Base-by-base conservation (phyloP, 179 eudicot species). In the Silene coronaria region DNA sequence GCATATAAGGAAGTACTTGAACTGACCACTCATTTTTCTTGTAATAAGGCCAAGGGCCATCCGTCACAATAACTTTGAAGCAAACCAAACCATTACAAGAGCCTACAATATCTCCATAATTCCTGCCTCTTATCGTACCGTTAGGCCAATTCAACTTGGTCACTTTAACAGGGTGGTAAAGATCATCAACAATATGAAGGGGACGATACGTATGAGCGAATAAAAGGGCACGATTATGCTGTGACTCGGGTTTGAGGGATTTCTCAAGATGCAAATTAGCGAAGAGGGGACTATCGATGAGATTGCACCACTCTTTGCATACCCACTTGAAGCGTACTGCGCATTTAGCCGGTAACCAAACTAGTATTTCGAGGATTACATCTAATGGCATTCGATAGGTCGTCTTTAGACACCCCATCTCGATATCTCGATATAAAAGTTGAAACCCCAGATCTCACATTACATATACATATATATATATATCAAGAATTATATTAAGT, bases 291-390 rank as follows among this genome's bases (percentile, higher is more conserved):
- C 30, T 68, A 27, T 36, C 22, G 57, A 68, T 68, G 13, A 38
- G 55, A 68, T n/a, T 36, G 30, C 8, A 68, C 57, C 72, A 68
- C 0, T 68, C 55, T 38, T 68, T 68, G 57, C 71, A 30, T 36
- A 67, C 71, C 14, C 51, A 12, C 24, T 36, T 67, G 38, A 67
- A 67, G 26, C 23, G 71, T 32, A 67, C 1, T 4, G 36, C 48
- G 5, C 51, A 26, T 6, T 36, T 32, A 14, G 36, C 48, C n/a
- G 71, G 71, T 19, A 67, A 16, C 71, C 23, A 28, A 13, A 10
- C 13, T 4, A 67, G 71, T 67, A 67, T 67, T 5, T 67, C 71
- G 4, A 17, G 4, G 71, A 67, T 32, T 0, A 67, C 51, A 16
- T 34, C 71, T n/a, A 28, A 28, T 1, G 51, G 27, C 1, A 67